These are phyloP conservation scores for Sclerotinia minor DNA, from an alignment of 2,329 filamentous ascomycete genomes.

Conservation along the genomic window DNA sequence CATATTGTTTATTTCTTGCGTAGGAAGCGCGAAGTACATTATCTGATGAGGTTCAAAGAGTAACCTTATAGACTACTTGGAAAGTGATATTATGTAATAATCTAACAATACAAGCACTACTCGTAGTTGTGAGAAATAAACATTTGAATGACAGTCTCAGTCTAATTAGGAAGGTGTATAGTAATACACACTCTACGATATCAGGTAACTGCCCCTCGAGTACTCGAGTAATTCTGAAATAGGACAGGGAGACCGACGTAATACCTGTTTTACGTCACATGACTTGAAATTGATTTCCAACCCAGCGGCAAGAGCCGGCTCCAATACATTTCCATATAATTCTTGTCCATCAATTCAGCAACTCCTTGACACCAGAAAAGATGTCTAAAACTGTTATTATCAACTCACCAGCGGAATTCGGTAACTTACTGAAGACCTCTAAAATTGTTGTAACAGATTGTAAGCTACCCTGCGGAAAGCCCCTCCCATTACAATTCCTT, in stretches of 20 bases:
- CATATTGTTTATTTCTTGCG: too few relatives aligned
- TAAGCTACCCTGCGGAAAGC: conserved; percentile 51
- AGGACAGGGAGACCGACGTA: not conserved
- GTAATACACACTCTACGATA: not conserved
- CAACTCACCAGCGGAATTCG: conserved; percentile 62
- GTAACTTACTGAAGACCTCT: conserved; percentile 66
- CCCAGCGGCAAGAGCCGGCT: conserved; percentile 16
- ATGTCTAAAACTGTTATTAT: conserved; percentile 48
- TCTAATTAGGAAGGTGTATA: not conserved
- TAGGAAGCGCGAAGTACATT: too few relatives aligned
- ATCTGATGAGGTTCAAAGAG: too few relatives aligned
- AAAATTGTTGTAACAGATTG: conserved; percentile 85
- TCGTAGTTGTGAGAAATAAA: not conserved
- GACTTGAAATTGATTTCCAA: conserved; percentile 5
- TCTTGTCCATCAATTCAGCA: conserved; percentile 1
- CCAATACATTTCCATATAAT: conserved; percentile 2
- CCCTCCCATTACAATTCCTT: not conserved
- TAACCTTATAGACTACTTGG: too few relatives aligned
- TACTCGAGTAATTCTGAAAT: not conserved
- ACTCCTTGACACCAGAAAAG: conserved; percentile 21
- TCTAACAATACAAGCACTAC: not conserved
- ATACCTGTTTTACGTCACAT: conserved; percentile 1
- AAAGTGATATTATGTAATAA: not conserved
- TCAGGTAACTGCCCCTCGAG: not conserved
- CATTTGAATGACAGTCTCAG: too few relatives aligned